Evolutionary conservation across 192 early-diverging fungal species (phyloP).

Genomic region (Thamnidium elegans): DNA sequence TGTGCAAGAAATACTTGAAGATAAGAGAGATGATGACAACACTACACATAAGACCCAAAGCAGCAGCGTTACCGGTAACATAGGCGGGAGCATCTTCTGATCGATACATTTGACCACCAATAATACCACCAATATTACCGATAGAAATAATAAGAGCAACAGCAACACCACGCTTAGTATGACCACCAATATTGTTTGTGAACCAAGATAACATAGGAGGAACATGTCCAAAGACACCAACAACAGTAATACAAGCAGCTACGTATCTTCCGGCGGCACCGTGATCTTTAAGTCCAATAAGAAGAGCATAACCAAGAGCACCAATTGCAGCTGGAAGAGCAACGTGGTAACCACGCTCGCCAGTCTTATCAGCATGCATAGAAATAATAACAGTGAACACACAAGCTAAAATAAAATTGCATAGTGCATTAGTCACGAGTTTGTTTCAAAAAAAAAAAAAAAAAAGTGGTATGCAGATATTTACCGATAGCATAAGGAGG

Average conservation of each 20-base stretch:
- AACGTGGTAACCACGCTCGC: conserved; percentile 48
- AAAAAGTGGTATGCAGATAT: not conserved
- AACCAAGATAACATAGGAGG: conserved; percentile 66
- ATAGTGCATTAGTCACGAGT: not conserved
- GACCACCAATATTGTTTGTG: conserved; percentile 64
- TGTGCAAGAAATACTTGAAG: conserved; percentile 51
- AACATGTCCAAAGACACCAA: conserved; percentile 49
- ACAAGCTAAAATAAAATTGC: conserved; percentile 25
- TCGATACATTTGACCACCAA: conserved; percentile 75
- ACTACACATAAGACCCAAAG: conserved; percentile 49
- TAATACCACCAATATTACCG: conserved; percentile 71
- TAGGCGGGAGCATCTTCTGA: conserved; percentile 55
- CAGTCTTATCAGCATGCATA: conserved; percentile 36
- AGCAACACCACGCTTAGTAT: conserved; percentile 68
- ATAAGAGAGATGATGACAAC: conserved; percentile 46
- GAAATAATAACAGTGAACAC: conserved; percentile 31
- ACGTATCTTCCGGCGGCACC: conserved; percentile 39
- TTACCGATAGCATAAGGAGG: conserved; percentile 51
- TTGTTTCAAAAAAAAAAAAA: not conserved
- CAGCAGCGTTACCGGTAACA: conserved; percentile 42
- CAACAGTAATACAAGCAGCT: conserved; percentile 39
- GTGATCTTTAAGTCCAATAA: conserved; percentile 37
- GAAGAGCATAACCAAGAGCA: conserved; percentile 46
- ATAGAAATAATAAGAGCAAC: conserved; percentile 63
- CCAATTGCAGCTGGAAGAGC: conserved; percentile 39